Conservation (phyloP, 2,329 filamentous ascomycete genomes). For the Fusarium tanahbumbuense region DNA sequence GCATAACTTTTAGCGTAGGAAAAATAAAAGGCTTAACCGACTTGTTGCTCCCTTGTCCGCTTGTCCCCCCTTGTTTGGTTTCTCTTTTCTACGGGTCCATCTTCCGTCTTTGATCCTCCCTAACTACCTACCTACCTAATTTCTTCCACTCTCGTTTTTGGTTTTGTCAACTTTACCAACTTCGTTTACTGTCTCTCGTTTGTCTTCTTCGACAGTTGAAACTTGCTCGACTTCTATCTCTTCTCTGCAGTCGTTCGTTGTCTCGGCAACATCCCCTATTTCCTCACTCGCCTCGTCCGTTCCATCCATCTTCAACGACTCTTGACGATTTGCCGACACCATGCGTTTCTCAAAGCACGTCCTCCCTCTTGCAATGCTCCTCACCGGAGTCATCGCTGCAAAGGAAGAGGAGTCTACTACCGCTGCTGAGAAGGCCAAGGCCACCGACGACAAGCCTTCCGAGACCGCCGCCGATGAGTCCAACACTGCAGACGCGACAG, state of each 20-base stretch:
- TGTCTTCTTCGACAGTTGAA: slow-evolving; percentile 13
- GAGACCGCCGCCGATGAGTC: slow-evolving; percentile 31
- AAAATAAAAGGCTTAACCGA: slow-evolving; percentile 20
- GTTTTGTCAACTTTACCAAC: slow-evolving; percentile 6
- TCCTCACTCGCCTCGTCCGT: slow-evolving; percentile 5
- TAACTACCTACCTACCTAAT: slow-evolving; percentile 1
- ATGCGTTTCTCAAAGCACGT: slow-evolving; percentile 46
- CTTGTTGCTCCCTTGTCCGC: slow-evolving; percentile 3
- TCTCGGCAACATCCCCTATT: slow-evolving; percentile 25
- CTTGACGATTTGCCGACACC: slow-evolving; percentile 21
- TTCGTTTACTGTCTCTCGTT: slow-evolving; percentile 28
- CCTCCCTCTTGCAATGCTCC: slow-evolving; percentile 42
- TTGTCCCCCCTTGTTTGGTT: slow-evolving; percentile 26
- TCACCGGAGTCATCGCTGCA: slow-evolving; percentile 40
- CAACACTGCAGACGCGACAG: slow-evolving; percentile 33
- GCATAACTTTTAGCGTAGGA: slow-evolving; percentile 20
- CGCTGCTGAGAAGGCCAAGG: slow-evolving; percentile 25
- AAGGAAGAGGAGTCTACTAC: slow-evolving; percentile 29
- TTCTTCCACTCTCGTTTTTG: slow-evolving; percentile 28
- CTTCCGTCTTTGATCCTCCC: slow-evolving; percentile 12
- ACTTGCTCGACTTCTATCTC: background rate
- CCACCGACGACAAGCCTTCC: slow-evolving; percentile 30
- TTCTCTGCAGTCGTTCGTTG: slow-evolving; percentile 2
- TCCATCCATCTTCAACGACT: slow-evolving; percentile 1
- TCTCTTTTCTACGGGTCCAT: slow-evolving; percentile 19